Evolutionary conservation across 2,329 filamentous ascomycete genomes (phyloP).

Genomic region (Decorospora gaudefroyi): DNA sequence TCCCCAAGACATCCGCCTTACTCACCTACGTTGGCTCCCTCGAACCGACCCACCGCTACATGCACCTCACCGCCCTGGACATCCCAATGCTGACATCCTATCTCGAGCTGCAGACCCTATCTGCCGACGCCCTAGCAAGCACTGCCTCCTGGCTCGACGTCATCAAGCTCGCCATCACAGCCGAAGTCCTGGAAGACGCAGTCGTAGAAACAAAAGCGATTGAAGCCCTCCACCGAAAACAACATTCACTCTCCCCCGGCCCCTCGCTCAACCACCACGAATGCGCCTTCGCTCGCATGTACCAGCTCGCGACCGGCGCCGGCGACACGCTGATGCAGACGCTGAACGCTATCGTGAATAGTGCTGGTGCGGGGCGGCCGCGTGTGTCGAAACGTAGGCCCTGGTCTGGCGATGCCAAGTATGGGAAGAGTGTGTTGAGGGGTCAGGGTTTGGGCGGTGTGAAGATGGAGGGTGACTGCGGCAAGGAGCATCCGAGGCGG

Average conservation of each 20-base stretch:
- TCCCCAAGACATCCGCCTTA: conserved; percentile 1
- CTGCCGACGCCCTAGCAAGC: not conserved
- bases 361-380: not conserved
- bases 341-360: not conserved
- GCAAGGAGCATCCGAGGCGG: not conserved
- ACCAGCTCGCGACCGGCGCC: not conserved
- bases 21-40: not conserved
- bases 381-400: not conserved
- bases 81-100: not conserved
- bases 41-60: not conserved
- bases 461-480: not conserved
- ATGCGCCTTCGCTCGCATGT: not conserved
- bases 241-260: not conserved
- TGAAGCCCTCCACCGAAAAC: conserved; percentile 1
- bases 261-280: not conserved
- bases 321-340: not conserved
- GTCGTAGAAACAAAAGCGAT: not conserved
- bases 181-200: conserved; percentile 2
- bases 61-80: not conserved
- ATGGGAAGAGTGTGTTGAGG: not conserved
- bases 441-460: not conserved
- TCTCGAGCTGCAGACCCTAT: not conserved
- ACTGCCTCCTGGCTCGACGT: conserved; percentile 3
- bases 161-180: conserved; percentile 7
- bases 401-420: not conserved